phyloP scores from a whole-genome alignment of 1,139 yeast genomes.

The Magnusiomyces sp. region DNA sequence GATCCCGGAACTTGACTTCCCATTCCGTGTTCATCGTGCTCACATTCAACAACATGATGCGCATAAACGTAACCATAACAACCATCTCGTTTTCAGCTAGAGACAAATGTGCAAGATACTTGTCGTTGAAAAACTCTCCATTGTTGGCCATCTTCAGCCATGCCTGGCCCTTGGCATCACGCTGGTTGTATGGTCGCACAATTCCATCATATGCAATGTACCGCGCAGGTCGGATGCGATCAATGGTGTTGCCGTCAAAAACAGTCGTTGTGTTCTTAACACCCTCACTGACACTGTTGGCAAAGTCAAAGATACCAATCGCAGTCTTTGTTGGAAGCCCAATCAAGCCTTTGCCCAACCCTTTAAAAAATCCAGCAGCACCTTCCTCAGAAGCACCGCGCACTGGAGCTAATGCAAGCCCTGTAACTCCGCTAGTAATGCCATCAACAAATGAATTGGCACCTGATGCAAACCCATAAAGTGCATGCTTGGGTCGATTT shows the following conservation, averaged over 20 bases:
- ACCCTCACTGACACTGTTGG: constrained; percentile 90
- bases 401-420: constrained; percentile 84
- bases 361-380: constrained; percentile 83
- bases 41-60: constrained; percentile 64
- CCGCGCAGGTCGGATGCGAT: constrained; percentile 76
- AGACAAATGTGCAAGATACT: constrained; percentile 76
- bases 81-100: constrained; percentile 74
- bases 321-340: constrained; percentile 97
- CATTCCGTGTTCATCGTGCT: constrained; percentile 53
- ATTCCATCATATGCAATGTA: constrained; percentile 61
- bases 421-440: constrained; percentile 77
- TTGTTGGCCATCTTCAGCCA: constrained; percentile 83
- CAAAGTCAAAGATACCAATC: constrained; percentile 87
- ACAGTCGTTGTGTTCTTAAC: constrained; percentile 88
- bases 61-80: constrained; percentile 64
- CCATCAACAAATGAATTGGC: constrained; percentile 87
- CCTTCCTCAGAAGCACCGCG: constrained; percentile 84
- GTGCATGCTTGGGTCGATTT: constrained; percentile 76
- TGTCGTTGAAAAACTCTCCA: constrained; percentile 63
- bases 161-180: constrained; percentile 90
- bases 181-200: constrained; percentile 62
- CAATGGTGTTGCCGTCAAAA: constrained; percentile 71
- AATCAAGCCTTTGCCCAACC: constrained; percentile 87
- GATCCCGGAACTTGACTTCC: constrained; percentile 53
- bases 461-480: constrained; percentile 80